A percentile compares a stretch with the other conserved stretches of the same genome.
Evolutionary conservation across 257 asterid genomes (phyloP).

Genomic region (Penstemon eatonii): DNA sequence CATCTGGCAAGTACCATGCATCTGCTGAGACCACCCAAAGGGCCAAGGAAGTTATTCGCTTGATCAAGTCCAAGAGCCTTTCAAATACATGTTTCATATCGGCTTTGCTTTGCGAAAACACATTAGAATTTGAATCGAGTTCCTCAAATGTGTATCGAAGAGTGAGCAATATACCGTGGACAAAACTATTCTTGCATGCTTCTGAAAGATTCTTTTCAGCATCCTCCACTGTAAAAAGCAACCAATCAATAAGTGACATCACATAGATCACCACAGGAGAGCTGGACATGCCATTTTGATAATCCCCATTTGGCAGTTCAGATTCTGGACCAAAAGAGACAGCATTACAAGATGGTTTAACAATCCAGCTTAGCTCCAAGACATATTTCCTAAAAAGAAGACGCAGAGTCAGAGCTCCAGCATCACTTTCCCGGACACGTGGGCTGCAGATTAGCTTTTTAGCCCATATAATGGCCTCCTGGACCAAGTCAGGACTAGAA

Average conservation of each 20-base stretch:
- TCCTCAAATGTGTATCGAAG: slow-evolving; percentile 96
- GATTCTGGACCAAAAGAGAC: slow-evolving; percentile 41
- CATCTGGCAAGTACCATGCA: slow-evolving; percentile 83
- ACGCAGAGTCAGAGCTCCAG: slow-evolving; percentile 91
- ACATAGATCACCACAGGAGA: slow-evolving; percentile 65
- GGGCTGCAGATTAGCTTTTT: slow-evolving; percentile 89
- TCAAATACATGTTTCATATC: slow-evolving; percentile 60
- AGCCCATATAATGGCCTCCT: slow-evolving; percentile 74
- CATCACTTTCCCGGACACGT: slow-evolving; percentile 98
- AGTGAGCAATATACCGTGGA: slow-evolving; percentile 88
- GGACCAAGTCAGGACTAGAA: slow-evolving; percentile 50
- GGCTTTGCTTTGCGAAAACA: slow-evolving; percentile 38
- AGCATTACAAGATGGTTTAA: slow-evolving; percentile 49
- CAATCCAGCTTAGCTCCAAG: slow-evolving; percentile 71
- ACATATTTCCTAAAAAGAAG: slow-evolving; percentile 90
- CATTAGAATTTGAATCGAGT: slow-evolving; percentile 75
- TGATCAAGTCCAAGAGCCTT: slow-evolving; percentile 81
- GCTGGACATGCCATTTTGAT: slow-evolving; percentile 29
- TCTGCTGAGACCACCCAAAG: slow-evolving; percentile 95
- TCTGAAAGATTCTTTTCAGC: slow-evolving; percentile 88
- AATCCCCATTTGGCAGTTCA: slow-evolving; percentile 37
- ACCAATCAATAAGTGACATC: slow-evolving; percentile 80
- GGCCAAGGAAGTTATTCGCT: slow-evolving; percentile 87
- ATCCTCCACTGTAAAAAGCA: slow-evolving; percentile 69
- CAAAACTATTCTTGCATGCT: slow-evolving; percentile 86